Conservation (phyloP, 768 basidiomycete species). For the Rickenella mellea region DNA sequence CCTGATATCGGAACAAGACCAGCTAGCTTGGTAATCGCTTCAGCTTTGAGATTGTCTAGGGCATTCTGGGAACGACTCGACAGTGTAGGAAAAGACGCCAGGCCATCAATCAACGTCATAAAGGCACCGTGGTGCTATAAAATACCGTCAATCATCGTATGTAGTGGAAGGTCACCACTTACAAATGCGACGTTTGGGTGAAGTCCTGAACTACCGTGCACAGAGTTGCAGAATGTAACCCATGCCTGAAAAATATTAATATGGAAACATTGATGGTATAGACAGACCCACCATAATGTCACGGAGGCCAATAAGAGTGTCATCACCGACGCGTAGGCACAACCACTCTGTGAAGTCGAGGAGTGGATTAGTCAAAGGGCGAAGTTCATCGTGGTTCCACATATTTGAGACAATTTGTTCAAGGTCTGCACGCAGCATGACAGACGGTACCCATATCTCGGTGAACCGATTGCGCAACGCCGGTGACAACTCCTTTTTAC, state of each 20-base stretch:
- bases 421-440: constrained; percentile 66
- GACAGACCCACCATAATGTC: constrained; percentile 68
- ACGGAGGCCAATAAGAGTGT: constrained; percentile 63
- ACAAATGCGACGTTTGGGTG: constrained; percentile 56
- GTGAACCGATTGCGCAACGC: constrained; percentile 96
- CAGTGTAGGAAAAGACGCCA: constrained; percentile 69
- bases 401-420: constrained; percentile 63
- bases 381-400: constrained; percentile 53
- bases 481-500: constrained; percentile 97
- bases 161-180: constrained; percentile 23
- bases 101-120: constrained; percentile 87
- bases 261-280: not conserved
- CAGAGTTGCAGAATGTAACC: constrained; percentile 78
- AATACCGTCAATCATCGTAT: too few relatives aligned
- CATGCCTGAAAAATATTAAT: constrained; percentile 56
- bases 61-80: constrained; percentile 51
- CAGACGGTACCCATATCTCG: constrained; percentile 94
- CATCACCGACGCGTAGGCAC: constrained; percentile 46
- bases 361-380: constrained; percentile 46
- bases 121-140: constrained; percentile 82
- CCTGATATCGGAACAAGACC: constrained; percentile 41
- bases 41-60: constrained; percentile 50
- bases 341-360: constrained; percentile 84
- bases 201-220: constrained; percentile 27
- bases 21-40: constrained; percentile 45